These are phyloP conservation scores for Daldinia sp. DNA, from an alignment of 2,329 filamentous ascomycete species.

Conservation along the genomic window DNA sequence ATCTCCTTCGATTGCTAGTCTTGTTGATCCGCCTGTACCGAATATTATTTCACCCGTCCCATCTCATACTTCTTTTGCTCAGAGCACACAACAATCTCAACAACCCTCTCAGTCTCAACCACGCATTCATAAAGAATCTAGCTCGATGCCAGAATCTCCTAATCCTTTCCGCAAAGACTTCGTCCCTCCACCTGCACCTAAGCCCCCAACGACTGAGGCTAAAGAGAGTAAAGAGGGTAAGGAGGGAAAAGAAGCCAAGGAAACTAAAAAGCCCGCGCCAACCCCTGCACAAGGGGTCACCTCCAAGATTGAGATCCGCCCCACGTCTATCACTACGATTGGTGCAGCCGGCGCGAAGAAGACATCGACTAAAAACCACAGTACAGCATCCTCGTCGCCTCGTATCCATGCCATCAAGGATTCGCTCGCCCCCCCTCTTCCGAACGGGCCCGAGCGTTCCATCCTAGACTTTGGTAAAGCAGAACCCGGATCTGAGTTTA, in stretches of 20 bases:
- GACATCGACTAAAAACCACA: conserved; percentile 54
- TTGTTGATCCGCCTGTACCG: conserved; percentile 78
- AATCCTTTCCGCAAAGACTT: conserved; percentile 55
- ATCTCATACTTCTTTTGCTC: conserved; percentile 53
- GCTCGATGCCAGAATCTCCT: conserved; percentile 59
- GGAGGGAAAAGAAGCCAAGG: conserved; percentile 56
- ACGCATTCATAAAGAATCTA: conserved; percentile 53
- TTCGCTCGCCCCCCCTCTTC: conserved; percentile 52
- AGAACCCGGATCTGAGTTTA: conserved; percentile 68
- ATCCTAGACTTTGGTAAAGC: conserved; percentile 73
- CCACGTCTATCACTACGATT: conserved; percentile 52
- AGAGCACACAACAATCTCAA: conserved; percentile 49
- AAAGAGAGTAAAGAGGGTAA: conserved; percentile 55
- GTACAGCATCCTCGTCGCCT: conserved; percentile 60
- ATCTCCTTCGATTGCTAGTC: conserved; percentile 90
- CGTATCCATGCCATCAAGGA: conserved; percentile 65
- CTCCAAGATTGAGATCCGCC: conserved; percentile 52
- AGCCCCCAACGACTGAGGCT: conserved; percentile 50
- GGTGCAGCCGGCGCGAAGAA: conserved; percentile 49
- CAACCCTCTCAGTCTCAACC: conserved; percentile 47
- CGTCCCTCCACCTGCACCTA: conserved; percentile 52
- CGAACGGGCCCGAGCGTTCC: conserved; percentile 61
- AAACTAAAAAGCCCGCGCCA: conserved; percentile 56
- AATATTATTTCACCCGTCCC: conserved; percentile 56
- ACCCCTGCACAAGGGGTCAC: conserved; percentile 45